phyloP scores from a whole-genome alignment of 176 grass and related monocot species.

The Oryza meyeriana region DNA sequence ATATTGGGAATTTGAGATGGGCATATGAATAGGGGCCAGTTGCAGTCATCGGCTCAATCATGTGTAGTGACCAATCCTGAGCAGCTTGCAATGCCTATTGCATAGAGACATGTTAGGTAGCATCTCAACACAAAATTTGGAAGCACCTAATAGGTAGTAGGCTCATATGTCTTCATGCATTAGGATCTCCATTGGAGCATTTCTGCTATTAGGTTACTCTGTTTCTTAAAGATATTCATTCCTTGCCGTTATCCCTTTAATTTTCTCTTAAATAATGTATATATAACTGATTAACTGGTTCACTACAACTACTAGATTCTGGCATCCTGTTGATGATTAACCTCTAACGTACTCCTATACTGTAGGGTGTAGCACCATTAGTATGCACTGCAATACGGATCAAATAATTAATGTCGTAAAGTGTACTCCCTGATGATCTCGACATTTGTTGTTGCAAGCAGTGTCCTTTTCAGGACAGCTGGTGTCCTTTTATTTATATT shows the following conservation, averaged over 20 bases:
- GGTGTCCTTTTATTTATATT: not conserved
- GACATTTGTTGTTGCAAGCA: not conserved
- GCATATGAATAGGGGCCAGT: constrained; percentile 12
- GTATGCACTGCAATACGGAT: not conserved
- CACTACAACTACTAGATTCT: constrained; percentile 1
- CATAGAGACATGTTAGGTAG: constrained; percentile 16
- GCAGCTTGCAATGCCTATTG: not conserved
- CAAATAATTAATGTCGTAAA: not conserved
- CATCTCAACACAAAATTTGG: not conserved
- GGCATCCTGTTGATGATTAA: not conserved
- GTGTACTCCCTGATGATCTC: not conserved
- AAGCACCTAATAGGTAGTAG: not conserved
- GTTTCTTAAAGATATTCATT: not conserved
- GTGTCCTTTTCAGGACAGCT: not conserved
- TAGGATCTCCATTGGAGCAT: not conserved
- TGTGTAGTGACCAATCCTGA: constrained; percentile 2
- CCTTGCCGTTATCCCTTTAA: not conserved
- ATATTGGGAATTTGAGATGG: constrained; percentile 18
- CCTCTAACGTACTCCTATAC: not conserved
- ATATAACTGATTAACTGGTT: not conserved
- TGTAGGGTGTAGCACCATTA: not conserved
- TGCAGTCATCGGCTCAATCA: constrained; percentile 10
- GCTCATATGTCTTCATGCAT: not conserved
- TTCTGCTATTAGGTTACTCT: not conserved
- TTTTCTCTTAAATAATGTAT: not conserved